Evolutionary conservation across 441 rosid species (phyloP), one percentile per base, ranked within the genome.

Genomic region (Gossypium lobatum): DNA sequence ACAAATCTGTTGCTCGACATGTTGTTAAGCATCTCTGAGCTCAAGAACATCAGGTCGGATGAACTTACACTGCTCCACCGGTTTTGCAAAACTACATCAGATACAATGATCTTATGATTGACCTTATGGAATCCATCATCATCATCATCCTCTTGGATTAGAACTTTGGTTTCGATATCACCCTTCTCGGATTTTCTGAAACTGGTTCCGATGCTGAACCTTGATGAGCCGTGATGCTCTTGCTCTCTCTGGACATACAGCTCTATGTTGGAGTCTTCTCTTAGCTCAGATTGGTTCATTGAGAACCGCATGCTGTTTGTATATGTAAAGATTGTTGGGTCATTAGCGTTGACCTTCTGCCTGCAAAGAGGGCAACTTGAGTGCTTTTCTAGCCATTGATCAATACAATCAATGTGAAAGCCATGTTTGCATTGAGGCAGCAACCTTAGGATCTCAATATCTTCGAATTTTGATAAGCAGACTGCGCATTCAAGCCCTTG

Each of bases 51-150:
- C 65, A 93, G 57, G 76, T 93, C 99, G 0, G 99, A 95, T 0
- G 97, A 87, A 73, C 90, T 90, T 68, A 91, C 97, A 64, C 79
- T 88, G 81, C 99, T 95, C 99, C 99, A 95, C 26, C 99, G 75
- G 55, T 83, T 88, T 84, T 90, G 85, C 69, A 90, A 80, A 28
- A 86, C 85, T 26, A 83, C 84, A 75, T 89, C 97, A 0, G 97
- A 87, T 23, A 88, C 79, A 45, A 89, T 42, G 64, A 95, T 88
- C 82, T 80, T 87, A 77, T 93, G 97, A 39, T 90, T 89, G 72
- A 83, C 80, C 79, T 86, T 90, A 73, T 89, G 92, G 76, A 89
- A 70, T 46, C 79, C 80, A 6, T 83, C 78, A 18, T 77, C 72
- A 26, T 57, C 60, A 8, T 10, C 75, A n/a, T 73, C 79, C 10